phyloP scores from a whole-genome alignment of 495 filamentous ascomycete species.

The Pyrenula aspistea region DNA sequence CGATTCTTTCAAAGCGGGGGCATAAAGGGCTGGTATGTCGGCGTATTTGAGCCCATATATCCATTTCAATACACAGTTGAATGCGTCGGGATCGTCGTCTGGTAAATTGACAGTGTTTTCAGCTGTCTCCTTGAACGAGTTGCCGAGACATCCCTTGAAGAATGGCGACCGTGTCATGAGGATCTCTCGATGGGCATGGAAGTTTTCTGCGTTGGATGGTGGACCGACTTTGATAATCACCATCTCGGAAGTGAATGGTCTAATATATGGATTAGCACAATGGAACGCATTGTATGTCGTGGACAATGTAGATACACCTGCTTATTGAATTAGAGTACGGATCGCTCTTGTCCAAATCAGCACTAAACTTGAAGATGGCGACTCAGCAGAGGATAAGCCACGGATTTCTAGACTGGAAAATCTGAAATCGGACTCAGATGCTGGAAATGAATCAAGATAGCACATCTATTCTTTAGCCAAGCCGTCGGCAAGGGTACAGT shows the following conservation, averaged over 20 bases:
- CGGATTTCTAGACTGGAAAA: too few species aligned
- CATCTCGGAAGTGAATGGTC: not conserved
- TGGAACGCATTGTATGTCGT: too few species aligned
- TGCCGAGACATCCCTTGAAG: slow-evolving; percentile 2
- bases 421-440: too few species aligned
- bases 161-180: not conserved
- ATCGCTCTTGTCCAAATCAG: too few species aligned
- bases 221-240: not conserved
- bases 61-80: not conserved
- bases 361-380: too few species aligned
- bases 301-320: too few species aligned
- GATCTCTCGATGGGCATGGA: slow-evolving; percentile 1
- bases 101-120: slow-evolving; percentile 1
- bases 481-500: too few species aligned
- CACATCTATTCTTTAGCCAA: too few species aligned
- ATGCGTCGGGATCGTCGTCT: slow-evolving; percentile 2
- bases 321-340: too few species aligned
- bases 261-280: too few species aligned
- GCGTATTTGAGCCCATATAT: not conserved
- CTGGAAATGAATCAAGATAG: too few species aligned
- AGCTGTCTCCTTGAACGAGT: not conserved
- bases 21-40: not conserved
- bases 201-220: not conserved
- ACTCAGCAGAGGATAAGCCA: too few species aligned
- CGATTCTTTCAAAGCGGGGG: not conserved